These are phyloP conservation scores for Galerina marginata DNA, from an alignment of 768 basidiomycete species.

Conservation along the genomic window DNA sequence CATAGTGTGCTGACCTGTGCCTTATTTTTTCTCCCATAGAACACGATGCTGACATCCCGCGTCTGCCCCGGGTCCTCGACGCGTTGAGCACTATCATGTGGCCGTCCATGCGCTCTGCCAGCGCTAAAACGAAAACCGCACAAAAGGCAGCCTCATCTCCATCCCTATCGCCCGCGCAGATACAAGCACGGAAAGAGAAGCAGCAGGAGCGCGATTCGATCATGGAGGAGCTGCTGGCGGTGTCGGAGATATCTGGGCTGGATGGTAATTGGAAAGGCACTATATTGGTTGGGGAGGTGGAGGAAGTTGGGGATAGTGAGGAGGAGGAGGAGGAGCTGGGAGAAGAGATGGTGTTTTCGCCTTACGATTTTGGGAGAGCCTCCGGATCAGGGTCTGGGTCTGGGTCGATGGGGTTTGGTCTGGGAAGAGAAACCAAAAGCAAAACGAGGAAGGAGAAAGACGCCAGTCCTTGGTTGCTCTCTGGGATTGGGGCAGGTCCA, in stretches of 20 bases:
- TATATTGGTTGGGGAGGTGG: background rate
- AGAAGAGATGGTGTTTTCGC: background rate
- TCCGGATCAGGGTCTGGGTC: too few species aligned
- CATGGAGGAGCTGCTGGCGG: constrained; percentile 24
- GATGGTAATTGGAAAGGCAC: background rate
- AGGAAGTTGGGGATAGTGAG: background rate
- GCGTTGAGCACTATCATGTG: constrained; percentile 89
- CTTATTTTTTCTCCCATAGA: background rate
- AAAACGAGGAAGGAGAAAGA: background rate
- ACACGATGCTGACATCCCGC: constrained; percentile 42
- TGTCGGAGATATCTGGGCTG: constrained; percentile 14
- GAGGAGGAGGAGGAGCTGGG: background rate
- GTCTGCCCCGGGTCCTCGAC: constrained; percentile 72
- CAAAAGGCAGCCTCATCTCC: constrained; percentile 3
- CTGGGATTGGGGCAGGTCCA: too few species aligned
- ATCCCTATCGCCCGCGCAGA: background rate
- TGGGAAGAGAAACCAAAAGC: too few species aligned
- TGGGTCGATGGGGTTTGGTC: too few species aligned
- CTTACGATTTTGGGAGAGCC: background rate
- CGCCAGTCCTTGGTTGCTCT: too few species aligned
- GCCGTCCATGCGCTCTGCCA: constrained; percentile 69
- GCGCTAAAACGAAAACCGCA: background rate
- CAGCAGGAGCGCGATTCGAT: constrained; percentile 20
- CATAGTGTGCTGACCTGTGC: background rate
- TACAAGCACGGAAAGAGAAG: constrained; percentile 1